Base-by-base conservation (phyloP, 345 rosid genomes). In the Citropsis articulata region DNA sequence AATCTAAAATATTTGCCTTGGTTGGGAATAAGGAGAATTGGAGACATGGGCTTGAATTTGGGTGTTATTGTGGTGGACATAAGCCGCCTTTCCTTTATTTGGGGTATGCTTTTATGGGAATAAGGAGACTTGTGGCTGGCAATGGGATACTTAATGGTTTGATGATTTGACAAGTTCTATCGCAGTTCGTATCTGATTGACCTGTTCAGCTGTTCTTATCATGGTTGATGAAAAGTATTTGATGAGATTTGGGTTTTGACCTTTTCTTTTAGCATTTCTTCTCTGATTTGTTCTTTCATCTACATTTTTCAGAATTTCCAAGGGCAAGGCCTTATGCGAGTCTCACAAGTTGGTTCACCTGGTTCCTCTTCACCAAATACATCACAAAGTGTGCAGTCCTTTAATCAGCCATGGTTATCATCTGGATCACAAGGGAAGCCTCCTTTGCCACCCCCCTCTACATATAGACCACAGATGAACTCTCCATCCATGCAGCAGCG, bases 341-440 rank as follows among this genome's bases (percentile, higher is more conserved):
- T 85, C 56, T 82, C 95, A 69, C 61, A 88, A 50, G 84, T 81
- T 30, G 89, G 84, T 74, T 74, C 92, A 74, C 82, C 91, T 64
- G 79, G 87, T 71, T 86, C 91, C 27, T 85, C 90, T 56, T 82
- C 94, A 72, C 85, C 92, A 6, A 86, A 82, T 84, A 78, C 92
- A 70, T 78, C 91, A 36, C 95, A 93, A 83, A 77, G 77, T 78
- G 55, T 85, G 75, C 95, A 88, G 66, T 79, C 91, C 42, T 77
- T 81, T 56, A 91, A 79, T 77, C 98, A 95, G 83, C 98, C 98
- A 3, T 94, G 97, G 98, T 79, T 94, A 82, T 73, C 97, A 75
- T 82, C 97, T 84, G 86, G 89, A 79, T 38, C 91, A 55, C 98
- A 92, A 84, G 93, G 93, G 85, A 96, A 88, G 78, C 95, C 97